Evolutionary conservation across 2,329 filamentous ascomycete species (phyloP).

Genomic region (Fusarium tanahbumbuense): DNA sequence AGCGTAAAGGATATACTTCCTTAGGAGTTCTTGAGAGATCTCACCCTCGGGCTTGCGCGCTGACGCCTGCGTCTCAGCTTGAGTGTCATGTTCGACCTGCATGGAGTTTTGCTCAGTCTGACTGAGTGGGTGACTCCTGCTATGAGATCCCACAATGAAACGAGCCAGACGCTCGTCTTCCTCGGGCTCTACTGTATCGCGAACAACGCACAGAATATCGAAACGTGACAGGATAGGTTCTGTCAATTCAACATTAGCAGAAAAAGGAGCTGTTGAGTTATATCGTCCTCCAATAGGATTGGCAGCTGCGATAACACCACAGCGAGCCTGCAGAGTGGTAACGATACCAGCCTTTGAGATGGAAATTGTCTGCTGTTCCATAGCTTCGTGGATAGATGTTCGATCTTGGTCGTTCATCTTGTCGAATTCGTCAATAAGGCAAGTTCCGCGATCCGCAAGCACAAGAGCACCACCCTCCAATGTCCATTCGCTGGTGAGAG

Average conservation of each 20-base stretch:
- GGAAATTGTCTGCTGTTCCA: constrained; percentile 99
- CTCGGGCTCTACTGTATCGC: constrained; percentile 90
- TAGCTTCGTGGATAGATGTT: constrained; percentile 98
- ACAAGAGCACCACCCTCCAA: constrained; percentile 95
- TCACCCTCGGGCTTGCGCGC: constrained; percentile 65
- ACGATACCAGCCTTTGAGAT: constrained; percentile 99
- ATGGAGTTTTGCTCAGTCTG: constrained; percentile 66
- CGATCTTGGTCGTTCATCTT: constrained; percentile 99
- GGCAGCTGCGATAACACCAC: constrained; percentile 94
- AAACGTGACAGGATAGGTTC: constrained; percentile 98
- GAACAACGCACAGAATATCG: constrained; percentile 94
- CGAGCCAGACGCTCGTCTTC: constrained; percentile 94
- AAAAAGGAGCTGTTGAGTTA: constrained; percentile 95
- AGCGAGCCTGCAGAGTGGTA: constrained; percentile 94
- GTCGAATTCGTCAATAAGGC: constrained; percentile 98
- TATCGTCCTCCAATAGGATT: constrained; percentile 97
- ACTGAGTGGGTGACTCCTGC: constrained; percentile 81
- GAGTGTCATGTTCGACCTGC: constrained; percentile 70
- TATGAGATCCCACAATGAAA: constrained; percentile 95
- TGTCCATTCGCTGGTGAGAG: constrained; percentile 96
- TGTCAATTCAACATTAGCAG: constrained; percentile 94
- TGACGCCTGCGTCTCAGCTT: constrained; percentile 51
- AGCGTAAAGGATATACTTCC: constrained; percentile 97
- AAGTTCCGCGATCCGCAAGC: constrained; percentile 92
- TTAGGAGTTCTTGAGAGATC: constrained; percentile 88